Evolutionary conservation across 2,329 filamentous ascomycete species (phyloP), one percentile per base, ranked within the genome.

Genomic region (Colletotrichum higginsianum): DNA sequence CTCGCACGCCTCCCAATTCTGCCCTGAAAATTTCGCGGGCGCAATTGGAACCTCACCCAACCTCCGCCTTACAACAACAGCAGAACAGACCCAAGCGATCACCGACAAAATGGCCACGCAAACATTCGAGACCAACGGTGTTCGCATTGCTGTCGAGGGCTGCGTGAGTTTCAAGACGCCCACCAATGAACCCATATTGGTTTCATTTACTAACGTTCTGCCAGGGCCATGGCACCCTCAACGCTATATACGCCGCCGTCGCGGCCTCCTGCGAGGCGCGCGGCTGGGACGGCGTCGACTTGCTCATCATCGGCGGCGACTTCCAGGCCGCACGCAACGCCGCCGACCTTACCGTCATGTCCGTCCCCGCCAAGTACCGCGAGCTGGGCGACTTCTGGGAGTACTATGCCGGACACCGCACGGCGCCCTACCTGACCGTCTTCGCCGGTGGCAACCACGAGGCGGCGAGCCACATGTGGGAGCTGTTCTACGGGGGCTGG

Each of bases 391-490:
- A 99, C 80, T 99, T 98, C 77, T 94, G 96, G 77, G 91, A 94
- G 74, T 99, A 98, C 85, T 99, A 99, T 82, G 93, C 91, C 63
- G 96, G 96, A 57, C 81, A 84, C 21, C 89, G 90, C 66, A 88
- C 81, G 53, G 96, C 96, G 0, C 96, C 96, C 0, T 97, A 95
- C 79, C 87, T 97, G 56, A 99, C 96, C 18, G 85, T 98, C 55
- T 98, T 98, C 82, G 91, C 98, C 61, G 95, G 92, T 53, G 96
- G 96, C 2, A 99, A 99, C 79, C 96, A 99, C 78, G 96, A 99
- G 84, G 96, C 96, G 0, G 93, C 93, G 77, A 95, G 93, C 61
- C 91, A 98, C 81, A 85, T 98, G 6, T 96, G 92, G 86, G 96
- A 99, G 82, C 88, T 99, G 0, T 97, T 94, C 84, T 97, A 98